Evolutionary conservation across 345 rosid genomes (phyloP).

Genomic region (Rhodamnia rubescens): DNA sequence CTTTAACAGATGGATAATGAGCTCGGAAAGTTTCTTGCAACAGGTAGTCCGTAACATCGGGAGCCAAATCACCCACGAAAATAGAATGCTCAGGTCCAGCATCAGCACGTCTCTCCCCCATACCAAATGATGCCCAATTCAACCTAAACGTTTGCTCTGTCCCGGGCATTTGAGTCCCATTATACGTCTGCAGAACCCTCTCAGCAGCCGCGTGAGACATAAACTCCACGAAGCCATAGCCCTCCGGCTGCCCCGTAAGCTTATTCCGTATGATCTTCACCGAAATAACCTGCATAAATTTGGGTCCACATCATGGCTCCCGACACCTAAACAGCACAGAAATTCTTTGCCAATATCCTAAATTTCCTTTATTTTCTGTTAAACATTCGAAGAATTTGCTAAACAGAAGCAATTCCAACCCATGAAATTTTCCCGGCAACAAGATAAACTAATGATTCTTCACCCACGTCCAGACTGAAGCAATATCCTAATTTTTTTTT

Average conservation of each 20-base stretch:
- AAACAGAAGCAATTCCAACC: too few relatives aligned
- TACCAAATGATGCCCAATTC: conserved; percentile 98
- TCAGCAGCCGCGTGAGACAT: conserved; percentile 86
- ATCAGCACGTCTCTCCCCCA: conserved; percentile 77
- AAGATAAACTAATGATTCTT: neutral
- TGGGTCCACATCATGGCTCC: neutral
- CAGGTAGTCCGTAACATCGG: conserved; percentile 87
- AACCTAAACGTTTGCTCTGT: conserved; percentile 72
- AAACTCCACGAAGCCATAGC: conserved; percentile 93
- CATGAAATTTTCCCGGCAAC: too few relatives aligned
- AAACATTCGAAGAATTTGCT: neutral
- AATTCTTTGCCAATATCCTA: neutral
- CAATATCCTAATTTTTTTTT: neutral
- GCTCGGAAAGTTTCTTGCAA: conserved; percentile 90
- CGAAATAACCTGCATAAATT: conserved; percentile 49
- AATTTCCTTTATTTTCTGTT: neutral
- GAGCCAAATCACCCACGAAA: conserved; percentile 91
- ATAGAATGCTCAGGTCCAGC: conserved; percentile 95
- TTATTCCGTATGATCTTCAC: conserved; percentile 92
- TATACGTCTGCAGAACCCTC: conserved; percentile 69
- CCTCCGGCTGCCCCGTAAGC: conserved; percentile 92
- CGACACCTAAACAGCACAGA: neutral
- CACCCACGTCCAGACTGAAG: neutral
- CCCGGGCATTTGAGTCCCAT: conserved; percentile 89
- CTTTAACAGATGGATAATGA: conserved; percentile 80